A percentile compares a stretch with the other conserved stretches of the same genome.
Evolutionary conservation across 2,329 filamentous ascomycete genomes (phyloP).

Genomic region (Metarhizium robertsii): DNA sequence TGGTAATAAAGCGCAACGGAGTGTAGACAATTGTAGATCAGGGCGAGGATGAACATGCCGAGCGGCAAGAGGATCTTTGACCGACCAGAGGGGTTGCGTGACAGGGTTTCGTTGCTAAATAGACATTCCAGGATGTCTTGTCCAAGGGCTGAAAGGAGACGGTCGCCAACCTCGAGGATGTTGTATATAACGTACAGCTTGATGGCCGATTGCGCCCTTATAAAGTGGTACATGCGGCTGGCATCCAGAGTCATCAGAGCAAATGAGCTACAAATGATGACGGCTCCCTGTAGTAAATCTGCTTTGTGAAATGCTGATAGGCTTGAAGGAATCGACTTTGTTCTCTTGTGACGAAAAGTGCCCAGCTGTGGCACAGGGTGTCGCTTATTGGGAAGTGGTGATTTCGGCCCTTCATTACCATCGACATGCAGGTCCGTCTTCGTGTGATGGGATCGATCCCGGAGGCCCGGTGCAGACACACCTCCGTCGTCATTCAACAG

Average conservation of each 20-base stretch:
- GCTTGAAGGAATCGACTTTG: slow-evolving; percentile 76
- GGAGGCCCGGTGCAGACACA: slow-evolving; percentile 3
- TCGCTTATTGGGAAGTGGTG: slow-evolving; percentile 11
- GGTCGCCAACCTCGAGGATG: slow-evolving; percentile 85
- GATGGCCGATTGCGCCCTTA: slow-evolving; percentile 91
- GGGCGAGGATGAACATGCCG: slow-evolving; percentile 80
- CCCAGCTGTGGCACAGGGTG: slow-evolving; percentile 21
- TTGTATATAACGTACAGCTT: slow-evolving; percentile 99
- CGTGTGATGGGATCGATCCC: slow-evolving; percentile 3
- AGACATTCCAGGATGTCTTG: slow-evolving; percentile 96
- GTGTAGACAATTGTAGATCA: slow-evolving; percentile 82
- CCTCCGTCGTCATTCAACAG: slow-evolving; percentile 10
- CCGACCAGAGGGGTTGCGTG: slow-evolving; percentile 76
- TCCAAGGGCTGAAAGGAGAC: slow-evolving; percentile 79
- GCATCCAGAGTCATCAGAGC: slow-evolving; percentile 88
- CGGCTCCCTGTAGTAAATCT: slow-evolving; percentile 79
- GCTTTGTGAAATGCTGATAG: slow-evolving; percentile 88
- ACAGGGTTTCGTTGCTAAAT: slow-evolving; percentile 86
- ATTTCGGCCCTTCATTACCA: slow-evolving; percentile 4
- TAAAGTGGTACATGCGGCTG: slow-evolving; percentile 96
- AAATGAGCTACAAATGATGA: slow-evolving; percentile 78
- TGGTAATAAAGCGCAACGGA: slow-evolving; percentile 89
- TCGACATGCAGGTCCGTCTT: slow-evolving; percentile 1
- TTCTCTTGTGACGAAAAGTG: slow-evolving; percentile 56
- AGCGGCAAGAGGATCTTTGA: slow-evolving; percentile 85